Base-by-base conservation (phyloP, 306 rosid genomes). In the Pueraria montana region DNA sequence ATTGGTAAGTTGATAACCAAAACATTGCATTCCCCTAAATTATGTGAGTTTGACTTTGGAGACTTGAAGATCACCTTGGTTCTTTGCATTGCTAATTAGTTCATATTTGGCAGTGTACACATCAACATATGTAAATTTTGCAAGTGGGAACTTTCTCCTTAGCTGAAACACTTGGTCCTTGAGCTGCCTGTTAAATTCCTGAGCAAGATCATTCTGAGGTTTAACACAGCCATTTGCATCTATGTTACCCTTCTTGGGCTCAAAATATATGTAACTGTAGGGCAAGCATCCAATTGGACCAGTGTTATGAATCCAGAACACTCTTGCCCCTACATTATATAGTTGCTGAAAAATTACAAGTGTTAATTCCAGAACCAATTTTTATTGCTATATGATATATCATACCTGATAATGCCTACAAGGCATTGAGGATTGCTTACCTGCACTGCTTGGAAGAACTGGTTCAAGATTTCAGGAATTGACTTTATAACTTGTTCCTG, bases 221-320 rank as follows among this genome's bases (percentile, higher is more conserved):
- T 81, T 84, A 53, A 91, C 92, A 50, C 98, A 92, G 23, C 98
- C 95, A 72, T 80, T 87, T 30, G 74, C 83, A 72, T 96, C 97
- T 24, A 92, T 69, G 78, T 83, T 86, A 6, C 86, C 87, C 4
- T 91, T 85, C 81, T 91, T 89, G 7, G 86, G 85, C 79, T 80
- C 53, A 82, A 85, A 82, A 61, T 87, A 92, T 11, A 92, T 83
- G 55, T 80, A 76, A 53, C 8, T 70, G 61, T 83, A 88, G 18
- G 98, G 98, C 78, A 96, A 87, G 88, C 99, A 92, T 59, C 97
- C 97, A 61, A 89, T 27, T 45, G 98, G 98, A 58, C 98, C 94
- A 17, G 93, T 87, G 87, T 88, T 88, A 68, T 95, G 97, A 74
- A 95, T 89, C 97, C 98, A 90, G 74, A 95, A 93, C 34, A 86